These are phyloP conservation scores for Lonicera japonica DNA, from an alignment of 129 eudicot species.

Conservation along the genomic window DNA sequence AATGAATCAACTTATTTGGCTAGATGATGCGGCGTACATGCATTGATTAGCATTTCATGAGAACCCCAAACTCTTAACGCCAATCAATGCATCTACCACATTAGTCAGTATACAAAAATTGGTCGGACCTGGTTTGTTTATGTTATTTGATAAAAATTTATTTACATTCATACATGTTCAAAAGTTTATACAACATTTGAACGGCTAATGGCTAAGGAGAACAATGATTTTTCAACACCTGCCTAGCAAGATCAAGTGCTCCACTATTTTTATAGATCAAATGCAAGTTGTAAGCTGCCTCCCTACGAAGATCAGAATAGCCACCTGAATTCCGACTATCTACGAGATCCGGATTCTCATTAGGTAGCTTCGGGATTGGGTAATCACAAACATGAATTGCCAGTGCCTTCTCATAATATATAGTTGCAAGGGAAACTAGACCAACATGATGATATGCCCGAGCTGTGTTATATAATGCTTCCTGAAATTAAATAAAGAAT, in stretches of 20 bases:
- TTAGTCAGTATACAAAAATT: no score
- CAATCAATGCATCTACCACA: no score
- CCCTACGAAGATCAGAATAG: constrained; percentile 82
- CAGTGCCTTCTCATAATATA: constrained; percentile 73
- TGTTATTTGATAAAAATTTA: no score
- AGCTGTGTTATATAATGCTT: constrained; percentile 71
- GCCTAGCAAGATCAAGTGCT: constrained; percentile 91
- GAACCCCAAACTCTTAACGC: no score
- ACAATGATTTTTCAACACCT: constrained; percentile 72
- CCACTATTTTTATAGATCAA: constrained; percentile 74
- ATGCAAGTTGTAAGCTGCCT: constrained; percentile 86
- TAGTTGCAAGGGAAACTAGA: constrained; percentile 54
- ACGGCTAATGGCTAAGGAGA: constrained; percentile 19
- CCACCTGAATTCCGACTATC: constrained; percentile 51
- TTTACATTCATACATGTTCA: no score
- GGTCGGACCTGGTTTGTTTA: no score
- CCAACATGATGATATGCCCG: constrained; percentile 88
- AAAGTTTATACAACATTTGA: no score
- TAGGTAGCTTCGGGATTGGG: constrained; percentile 66
- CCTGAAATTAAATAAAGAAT: constrained; percentile 34
- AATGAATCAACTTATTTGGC: no score
- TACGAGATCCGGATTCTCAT: constrained; percentile 42
- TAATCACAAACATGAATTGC: constrained; percentile 38
- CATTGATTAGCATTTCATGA: no score
- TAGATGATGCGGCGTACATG: no score